These are phyloP conservation scores for Neopestalotiopsis rosae DNA, from an alignment of 2,329 filamentous ascomycete genomes.

Conservation along the genomic window DNA sequence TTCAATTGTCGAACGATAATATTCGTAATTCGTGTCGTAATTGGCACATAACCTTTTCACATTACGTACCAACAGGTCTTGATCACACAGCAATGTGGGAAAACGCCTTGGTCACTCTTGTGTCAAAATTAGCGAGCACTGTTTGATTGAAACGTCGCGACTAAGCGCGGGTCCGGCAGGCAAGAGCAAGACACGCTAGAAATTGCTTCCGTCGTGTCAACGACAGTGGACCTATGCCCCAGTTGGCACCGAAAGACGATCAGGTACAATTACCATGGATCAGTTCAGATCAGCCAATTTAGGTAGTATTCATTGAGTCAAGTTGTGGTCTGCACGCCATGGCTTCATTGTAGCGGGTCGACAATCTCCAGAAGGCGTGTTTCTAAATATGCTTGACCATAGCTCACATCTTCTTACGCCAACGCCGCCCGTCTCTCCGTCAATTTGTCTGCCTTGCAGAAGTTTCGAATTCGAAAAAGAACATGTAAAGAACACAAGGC, in stretches of 20 bases:
- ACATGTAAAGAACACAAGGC: conserved; percentile 14
- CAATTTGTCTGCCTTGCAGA: background rate
- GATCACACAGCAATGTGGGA: background rate
- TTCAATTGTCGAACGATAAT: background rate
- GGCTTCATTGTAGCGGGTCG: background rate
- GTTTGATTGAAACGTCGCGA: background rate
- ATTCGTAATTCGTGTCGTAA: background rate
- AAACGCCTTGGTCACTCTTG: background rate
- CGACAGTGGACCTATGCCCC: background rate
- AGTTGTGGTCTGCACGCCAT: background rate
- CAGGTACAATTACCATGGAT: background rate
- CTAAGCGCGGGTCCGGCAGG: background rate
- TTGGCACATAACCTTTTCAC: background rate
- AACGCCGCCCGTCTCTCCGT: background rate
- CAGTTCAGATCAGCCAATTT: background rate
- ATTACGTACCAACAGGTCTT: background rate
- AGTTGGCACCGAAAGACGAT: background rate
- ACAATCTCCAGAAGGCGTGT: background rate
- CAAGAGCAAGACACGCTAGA: background rate
- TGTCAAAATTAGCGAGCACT: conserved; percentile 2
- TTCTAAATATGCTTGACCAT: background rate
- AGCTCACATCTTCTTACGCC: background rate
- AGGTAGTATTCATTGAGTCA: background rate
- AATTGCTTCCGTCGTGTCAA: conserved; percentile 1
- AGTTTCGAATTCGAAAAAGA: background rate